Base-by-base conservation (phyloP, 2,329 filamentous ascomycete species). In the Cercospora zeae-maydis region DNA sequence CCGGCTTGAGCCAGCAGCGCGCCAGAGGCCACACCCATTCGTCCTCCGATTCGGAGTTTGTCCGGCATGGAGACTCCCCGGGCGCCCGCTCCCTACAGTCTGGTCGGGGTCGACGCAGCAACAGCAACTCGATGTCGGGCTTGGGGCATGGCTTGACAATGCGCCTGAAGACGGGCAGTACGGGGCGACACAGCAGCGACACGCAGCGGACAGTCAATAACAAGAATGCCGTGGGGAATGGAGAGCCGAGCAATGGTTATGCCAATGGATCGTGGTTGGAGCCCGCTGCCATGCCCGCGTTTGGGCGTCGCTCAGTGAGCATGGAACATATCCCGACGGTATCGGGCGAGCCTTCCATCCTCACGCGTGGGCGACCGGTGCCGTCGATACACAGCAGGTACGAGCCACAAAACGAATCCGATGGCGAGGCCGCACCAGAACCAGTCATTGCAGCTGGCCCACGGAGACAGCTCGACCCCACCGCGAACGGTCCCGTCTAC, bases 381-480 rank as follows among this genome's bases (percentile, higher is more conserved):
- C 77, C 78, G 37, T 75, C 76, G 55, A 75, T 75, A 39, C 79
- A 83, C 71, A 80, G 72, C 69, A 72, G 68, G 53, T 74, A 71
- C 63, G 73, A 75, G 34, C 61, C 67, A 27, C 63, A 61, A 33
- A 55, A 83, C 69, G 85, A 89, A 70, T 87, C 88, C 77, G 90
- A 95, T 74, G 58, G 51, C 24, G 57, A 59, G 30, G 90, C 92
- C 57, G 93, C 92, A 27, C 93, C 93, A 13, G 93, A 89, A 37
- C 93, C 93, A 4, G 93, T 87, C 30, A 83, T 97, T 36, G 92
- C 91, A 34, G 88, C 84, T 54, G 93, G 93, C 4, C 91, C 93
- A 61, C 86, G 92, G 53, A 80, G 76, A 66, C 74, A 76, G 60
- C 77, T 79, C 66, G 78, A 79, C 67, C 79, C 73, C 9, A 64